These are phyloP conservation scores for Alliaria petiolata DNA, from an alignment of 345 rosid species.

Conservation along the genomic window DNA sequence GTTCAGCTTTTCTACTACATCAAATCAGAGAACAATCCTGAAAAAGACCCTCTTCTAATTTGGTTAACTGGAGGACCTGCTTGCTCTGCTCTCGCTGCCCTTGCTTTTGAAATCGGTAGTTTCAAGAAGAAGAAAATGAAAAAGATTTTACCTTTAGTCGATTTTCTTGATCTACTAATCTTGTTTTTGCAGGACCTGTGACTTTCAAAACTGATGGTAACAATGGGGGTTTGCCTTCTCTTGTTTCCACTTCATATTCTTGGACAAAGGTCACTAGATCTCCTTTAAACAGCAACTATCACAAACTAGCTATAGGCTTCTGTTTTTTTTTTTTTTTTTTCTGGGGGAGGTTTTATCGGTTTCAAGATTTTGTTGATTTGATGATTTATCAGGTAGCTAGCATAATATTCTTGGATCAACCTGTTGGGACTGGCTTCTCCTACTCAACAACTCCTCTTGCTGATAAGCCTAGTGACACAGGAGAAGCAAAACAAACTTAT, in stretches of 20 bases:
- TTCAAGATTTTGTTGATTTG: not conserved
- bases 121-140: too few species aligned
- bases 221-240: slow-evolving; percentile 58
- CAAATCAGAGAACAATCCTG: not conserved
- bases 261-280: slow-evolving; percentile 67
- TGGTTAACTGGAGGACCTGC: slow-evolving; percentile 53
- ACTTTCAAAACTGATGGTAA: slow-evolving; percentile 43
- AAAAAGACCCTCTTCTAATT: not conserved
- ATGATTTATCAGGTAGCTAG: not conserved
- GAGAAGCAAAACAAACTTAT: slow-evolving; percentile 24
- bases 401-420: slow-evolving; percentile 30
- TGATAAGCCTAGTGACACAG: slow-evolving; percentile 38
- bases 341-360: not conserved
- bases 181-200: slow-evolving; percentile 47
- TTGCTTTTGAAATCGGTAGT: slow-evolving; percentile 20
- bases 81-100: slow-evolving; percentile 41
- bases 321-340: too few species aligned
- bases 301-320: not conserved
- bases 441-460: slow-evolving; percentile 36
- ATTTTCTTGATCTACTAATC: not conserved
- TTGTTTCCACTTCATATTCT: slow-evolving; percentile 51
- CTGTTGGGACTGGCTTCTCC: slow-evolving; percentile 72
- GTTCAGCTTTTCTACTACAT: not conserved
- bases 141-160: not conserved
- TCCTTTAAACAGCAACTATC: not conserved